phyloP scores from a whole-genome alignment of 352 stramenopile genomes.

The Pythium sp. region DNA sequence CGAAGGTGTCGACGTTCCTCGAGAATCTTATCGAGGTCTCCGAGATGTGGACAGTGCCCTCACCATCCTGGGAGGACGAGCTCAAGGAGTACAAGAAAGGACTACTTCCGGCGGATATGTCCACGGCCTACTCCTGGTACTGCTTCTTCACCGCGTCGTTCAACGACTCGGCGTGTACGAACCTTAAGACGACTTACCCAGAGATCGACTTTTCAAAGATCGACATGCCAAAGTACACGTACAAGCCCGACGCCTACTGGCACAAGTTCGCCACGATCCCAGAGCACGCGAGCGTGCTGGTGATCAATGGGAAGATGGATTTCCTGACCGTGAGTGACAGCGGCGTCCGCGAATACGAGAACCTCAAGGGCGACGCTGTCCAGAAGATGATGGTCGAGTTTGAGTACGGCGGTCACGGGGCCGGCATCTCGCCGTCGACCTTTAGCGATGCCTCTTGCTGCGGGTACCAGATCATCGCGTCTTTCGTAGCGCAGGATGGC shows the following conservation, averaged over 20 bases:
- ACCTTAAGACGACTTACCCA: not conserved
- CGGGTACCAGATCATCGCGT: slow-evolving; percentile 20
- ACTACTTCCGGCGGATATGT: slow-evolving; percentile 10
- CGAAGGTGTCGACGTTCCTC: slow-evolving; percentile 11
- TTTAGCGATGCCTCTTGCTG: slow-evolving; percentile 12
- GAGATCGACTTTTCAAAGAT: not conserved
- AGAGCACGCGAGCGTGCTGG: slow-evolving; percentile 22
- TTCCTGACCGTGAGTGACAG: slow-evolving; percentile 23
- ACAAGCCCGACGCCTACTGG: slow-evolving; percentile 32
- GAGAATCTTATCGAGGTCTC: slow-evolving; percentile 10
- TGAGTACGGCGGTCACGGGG: slow-evolving; percentile 23
- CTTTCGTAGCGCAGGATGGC: slow-evolving; percentile 18
- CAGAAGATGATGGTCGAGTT: slow-evolving; percentile 27
- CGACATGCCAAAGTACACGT: slow-evolving; percentile 17
- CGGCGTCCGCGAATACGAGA: slow-evolving; percentile 19
- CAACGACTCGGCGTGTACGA: slow-evolving; percentile 14
- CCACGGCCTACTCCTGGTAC: slow-evolving; percentile 12
- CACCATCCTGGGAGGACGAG: slow-evolving; percentile 11
- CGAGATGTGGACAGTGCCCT: slow-evolving; percentile 21
- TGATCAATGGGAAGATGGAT: slow-evolving; percentile 30
- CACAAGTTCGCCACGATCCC: slow-evolving; percentile 25
- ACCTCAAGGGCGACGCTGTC: slow-evolving; percentile 10
- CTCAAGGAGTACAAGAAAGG: slow-evolving; percentile 1
- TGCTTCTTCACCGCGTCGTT: slow-evolving; percentile 17
- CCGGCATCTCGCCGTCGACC: slow-evolving; percentile 11